Evolutionary conservation across 495 filamentous ascomycete genomes (phyloP), one percentile per base, ranked within the genome.

Genomic region (Wilcoxina mikolae): DNA sequence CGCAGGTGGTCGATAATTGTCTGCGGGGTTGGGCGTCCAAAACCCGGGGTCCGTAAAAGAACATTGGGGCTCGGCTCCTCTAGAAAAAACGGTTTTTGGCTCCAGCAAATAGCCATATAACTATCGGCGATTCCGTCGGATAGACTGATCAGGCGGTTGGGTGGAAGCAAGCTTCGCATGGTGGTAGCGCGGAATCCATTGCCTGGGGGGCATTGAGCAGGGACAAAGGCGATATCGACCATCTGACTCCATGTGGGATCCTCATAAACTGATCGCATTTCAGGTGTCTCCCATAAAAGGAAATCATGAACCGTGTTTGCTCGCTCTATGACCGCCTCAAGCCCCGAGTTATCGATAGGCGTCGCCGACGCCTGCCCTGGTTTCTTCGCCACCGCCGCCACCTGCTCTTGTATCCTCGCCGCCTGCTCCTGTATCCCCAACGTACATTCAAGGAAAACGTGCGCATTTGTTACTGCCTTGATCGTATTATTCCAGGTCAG

Each of bases 71-170:
- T 51, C 17, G 58, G 57, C 31, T 24, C 24, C 15, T 44, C 20
- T 4, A 20, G n/a, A 3, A 64, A 31, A 15, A 58, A 45, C 9
- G 60, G 56, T 1, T 50, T 50, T 31, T 63, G 60, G 25, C 60
- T 57, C 61, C 61, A 64, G 39, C 59, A 51, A 18, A 64, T 60
- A 25, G 23, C 41, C 31, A 26, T 26, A 31, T 60, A 35, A 23
- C 39, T 47, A n/a, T 43, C 23, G 27, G 20, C 43, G 26, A 64
- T 31, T 27, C 56, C 49, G 20, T 15, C 3, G 28, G 3, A 39
- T 17, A 38, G 49, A 15, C 27, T 12, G 9, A 41, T 52, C 12
- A 52, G 29, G n/a, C 29, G 33, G 12, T 38, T 23, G 10, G 17
- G 2, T 20, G 49, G 49, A 18, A 52, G 27, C 12, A 38, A 38